Conservation (phyloP, 2,329 filamentous ascomycete genomes). For the Sporothrix mexicana region DNA sequence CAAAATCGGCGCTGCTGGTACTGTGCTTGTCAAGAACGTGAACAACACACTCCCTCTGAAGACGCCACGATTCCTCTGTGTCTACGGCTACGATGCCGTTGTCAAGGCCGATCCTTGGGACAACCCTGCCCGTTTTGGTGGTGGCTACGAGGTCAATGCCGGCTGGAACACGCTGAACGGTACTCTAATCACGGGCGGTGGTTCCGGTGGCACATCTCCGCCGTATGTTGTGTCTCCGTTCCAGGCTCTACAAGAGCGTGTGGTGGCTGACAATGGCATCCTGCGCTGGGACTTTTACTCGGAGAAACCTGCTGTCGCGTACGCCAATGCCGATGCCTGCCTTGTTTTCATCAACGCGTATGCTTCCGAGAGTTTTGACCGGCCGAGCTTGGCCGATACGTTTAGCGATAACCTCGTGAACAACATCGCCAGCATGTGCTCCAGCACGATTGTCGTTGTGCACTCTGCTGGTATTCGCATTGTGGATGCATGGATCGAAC, state of each 20-base stretch:
- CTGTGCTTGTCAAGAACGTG: conserved; percentile 68
- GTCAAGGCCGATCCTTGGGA: conserved; percentile 51
- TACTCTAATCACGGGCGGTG: conserved; percentile 58
- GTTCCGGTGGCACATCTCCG: conserved; percentile 58
- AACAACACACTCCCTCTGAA: conserved; percentile 59
- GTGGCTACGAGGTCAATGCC: conserved; percentile 51
- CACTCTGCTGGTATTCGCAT: conserved; percentile 61
- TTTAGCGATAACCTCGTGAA: conserved; percentile 65
- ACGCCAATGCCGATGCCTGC: conserved; percentile 64
- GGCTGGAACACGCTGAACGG: conserved; percentile 59
- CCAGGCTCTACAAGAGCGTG: conserved; percentile 60
- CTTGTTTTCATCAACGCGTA: conserved; percentile 71
- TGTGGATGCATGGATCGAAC: conserved; percentile 57
- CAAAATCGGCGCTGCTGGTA: conserved; percentile 61
- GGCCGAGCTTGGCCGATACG: conserved; percentile 70
- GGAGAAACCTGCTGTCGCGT: conserved; percentile 48
- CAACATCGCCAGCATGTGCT: conserved; percentile 57
- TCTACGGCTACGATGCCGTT: conserved; percentile 69
- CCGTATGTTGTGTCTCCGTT: conserved; percentile 57
- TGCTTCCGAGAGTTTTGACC: conserved; percentile 76
- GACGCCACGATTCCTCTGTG: conserved; percentile 57
- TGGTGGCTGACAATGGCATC: conserved; percentile 58
- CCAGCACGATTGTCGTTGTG: conserved; percentile 68
- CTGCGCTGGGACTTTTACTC: conserved; percentile 63
- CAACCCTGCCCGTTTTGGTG: conserved; percentile 52